These are phyloP conservation scores for Cystofilobasidium bisporidii DNA, from an alignment of 768 basidiomycete species.

Conservation along the genomic window DNA sequence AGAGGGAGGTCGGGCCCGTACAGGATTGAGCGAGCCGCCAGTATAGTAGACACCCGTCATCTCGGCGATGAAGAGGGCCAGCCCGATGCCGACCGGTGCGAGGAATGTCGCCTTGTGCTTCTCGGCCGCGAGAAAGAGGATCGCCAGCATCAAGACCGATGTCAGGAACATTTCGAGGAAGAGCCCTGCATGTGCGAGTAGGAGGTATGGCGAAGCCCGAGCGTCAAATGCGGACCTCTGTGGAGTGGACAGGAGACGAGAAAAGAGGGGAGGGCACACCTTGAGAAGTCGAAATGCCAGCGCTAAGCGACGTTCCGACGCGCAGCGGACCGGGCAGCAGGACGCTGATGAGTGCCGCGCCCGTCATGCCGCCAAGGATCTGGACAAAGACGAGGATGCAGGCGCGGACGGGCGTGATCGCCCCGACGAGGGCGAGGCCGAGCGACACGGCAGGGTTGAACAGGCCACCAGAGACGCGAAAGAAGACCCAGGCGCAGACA, in stretches of 20 bases:
- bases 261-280: background rate
- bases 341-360: conserved; percentile 38
- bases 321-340: conserved; percentile 38
- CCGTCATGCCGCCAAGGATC: conserved; percentile 40
- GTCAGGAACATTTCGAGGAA: conserved; percentile 44
- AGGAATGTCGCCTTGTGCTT: conserved; percentile 43
- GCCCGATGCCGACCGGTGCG: conserved; percentile 44
- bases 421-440: conserved; percentile 40
- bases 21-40: conserved; percentile 23
- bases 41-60: conserved; percentile 25
- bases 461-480: conserved; percentile 34
- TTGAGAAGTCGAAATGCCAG: conserved; percentile 35
- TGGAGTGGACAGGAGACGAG: background rate
- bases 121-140: conserved; percentile 24
- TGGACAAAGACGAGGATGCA: conserved; percentile 39
- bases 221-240: too few species aligned
- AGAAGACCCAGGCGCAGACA: conserved; percentile 19
- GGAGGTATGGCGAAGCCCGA: background rate
- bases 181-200: conserved; percentile 32
- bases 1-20: too few species aligned
- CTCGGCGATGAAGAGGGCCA: conserved; percentile 36
- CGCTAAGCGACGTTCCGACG: conserved; percentile 30
- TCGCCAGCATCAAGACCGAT: conserved; percentile 27
- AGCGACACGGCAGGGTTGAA: conserved; percentile 43
- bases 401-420: conserved; percentile 39